These are phyloP conservation scores for Backusella liffmaniae DNA, from an alignment of 192 early-diverging fungal genomes.

Conservation along the genomic window DNA sequence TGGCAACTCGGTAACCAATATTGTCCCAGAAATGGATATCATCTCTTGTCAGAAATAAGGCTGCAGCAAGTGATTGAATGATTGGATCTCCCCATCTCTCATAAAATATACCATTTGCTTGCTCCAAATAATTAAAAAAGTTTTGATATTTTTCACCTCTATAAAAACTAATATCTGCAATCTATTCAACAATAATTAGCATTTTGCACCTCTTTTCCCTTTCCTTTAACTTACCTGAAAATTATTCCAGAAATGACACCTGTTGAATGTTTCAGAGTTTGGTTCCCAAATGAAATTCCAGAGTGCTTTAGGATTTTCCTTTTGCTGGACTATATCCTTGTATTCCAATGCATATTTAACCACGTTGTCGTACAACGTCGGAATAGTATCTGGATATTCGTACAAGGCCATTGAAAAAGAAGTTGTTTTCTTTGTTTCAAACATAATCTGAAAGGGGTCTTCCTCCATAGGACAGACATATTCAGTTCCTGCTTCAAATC, in stretches of 20 bases:
- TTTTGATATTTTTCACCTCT: constrained; percentile 50
- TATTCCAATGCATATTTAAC: constrained; percentile 31
- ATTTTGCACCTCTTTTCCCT: not conserved
- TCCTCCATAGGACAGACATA: constrained; percentile 52
- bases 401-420: constrained; percentile 52
- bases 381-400: constrained; percentile 50
- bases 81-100: constrained; percentile 77
- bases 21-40: constrained; percentile 75
- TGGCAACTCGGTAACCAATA: constrained; percentile 64
- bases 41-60: constrained; percentile 56
- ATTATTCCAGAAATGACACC: constrained; percentile 79
- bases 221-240: constrained; percentile 42
- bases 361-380: constrained; percentile 48
- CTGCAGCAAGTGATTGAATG: constrained; percentile 63
- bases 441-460: constrained; percentile 58
- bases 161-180: constrained; percentile 58
- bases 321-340: constrained; percentile 12
- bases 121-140: constrained; percentile 65
- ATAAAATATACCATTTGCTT: constrained; percentile 71
- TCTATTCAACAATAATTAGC: constrained; percentile 10
- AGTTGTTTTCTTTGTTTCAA: constrained; percentile 44
- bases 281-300: constrained; percentile 27
- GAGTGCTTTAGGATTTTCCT: not conserved
- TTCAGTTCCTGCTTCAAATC: constrained; percentile 50
- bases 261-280: constrained; percentile 34